Conservation (phyloP, 257 asterid genomes). For the Nicotiana sylvestris region DNA sequence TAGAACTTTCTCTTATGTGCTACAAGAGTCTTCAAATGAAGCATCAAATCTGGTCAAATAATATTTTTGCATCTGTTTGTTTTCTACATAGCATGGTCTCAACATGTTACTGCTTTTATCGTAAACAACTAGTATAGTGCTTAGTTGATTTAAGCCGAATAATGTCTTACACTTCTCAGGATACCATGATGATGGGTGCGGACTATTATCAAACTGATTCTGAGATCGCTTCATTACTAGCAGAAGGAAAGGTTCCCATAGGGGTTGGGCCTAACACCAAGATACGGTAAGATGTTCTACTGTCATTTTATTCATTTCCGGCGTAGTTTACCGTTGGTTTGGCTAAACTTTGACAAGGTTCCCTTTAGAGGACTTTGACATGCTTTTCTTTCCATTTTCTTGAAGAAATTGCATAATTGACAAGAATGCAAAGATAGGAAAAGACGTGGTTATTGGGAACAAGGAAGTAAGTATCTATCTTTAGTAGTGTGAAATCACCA, state of each 20-base stretch:
- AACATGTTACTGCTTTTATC: neutral
- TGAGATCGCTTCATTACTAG: constrained; percentile 72
- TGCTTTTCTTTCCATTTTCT: constrained; percentile 13
- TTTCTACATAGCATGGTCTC: neutral
- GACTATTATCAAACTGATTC: constrained; percentile 85
- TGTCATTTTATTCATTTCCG: neutral
- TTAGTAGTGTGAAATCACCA: neutral
- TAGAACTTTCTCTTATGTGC: no score
- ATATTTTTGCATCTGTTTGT: no score
- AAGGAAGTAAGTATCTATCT: constrained; percentile 62
- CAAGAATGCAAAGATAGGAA: constrained; percentile 94
- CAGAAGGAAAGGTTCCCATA: constrained; percentile 81
- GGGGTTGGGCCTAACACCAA: constrained; percentile 87
- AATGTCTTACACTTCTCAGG: constrained; percentile 37
- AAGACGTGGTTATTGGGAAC: constrained; percentile 70
- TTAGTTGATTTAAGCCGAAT: neutral
- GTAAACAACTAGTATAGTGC: neutral
- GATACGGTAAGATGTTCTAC: constrained; percentile 44
- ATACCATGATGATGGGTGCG: constrained; percentile 98
- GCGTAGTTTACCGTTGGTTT: neutral
- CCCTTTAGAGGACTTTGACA: neutral
- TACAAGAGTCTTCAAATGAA: no score
- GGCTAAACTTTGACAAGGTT: neutral
- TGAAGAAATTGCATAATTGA: constrained; percentile 86
- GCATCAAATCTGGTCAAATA: no score